phyloP scores from a whole-genome alignment of 805 yeast species.

The Priceomyces castillae region DNA sequence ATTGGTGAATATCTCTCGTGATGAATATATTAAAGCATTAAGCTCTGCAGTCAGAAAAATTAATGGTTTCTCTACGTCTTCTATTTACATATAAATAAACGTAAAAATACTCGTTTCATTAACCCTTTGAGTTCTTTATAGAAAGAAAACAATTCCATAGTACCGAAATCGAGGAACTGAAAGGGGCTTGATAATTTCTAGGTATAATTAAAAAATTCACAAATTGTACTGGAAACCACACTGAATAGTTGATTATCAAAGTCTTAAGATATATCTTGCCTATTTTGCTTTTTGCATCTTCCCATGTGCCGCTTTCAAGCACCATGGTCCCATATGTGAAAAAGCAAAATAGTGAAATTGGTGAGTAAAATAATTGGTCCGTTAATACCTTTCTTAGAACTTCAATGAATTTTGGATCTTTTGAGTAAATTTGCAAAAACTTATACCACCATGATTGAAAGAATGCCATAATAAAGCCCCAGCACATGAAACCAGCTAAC shows the following conservation, averaged over 20 bases:
- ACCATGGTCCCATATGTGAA: slow-evolving; percentile 81
- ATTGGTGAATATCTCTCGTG: slow-evolving; percentile 7
- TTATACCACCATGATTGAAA: slow-evolving; percentile 88
- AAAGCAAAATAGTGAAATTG: slow-evolving; percentile 75
- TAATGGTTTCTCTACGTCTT: slow-evolving; percentile 24
- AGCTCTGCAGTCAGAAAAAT: slow-evolving; percentile 20
- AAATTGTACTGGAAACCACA: slow-evolving; percentile 85
- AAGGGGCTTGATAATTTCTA: slow-evolving; percentile 79
- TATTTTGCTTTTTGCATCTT: slow-evolving; percentile 63
- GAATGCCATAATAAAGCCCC: slow-evolving; percentile 86
- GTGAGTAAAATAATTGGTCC: slow-evolving; percentile 89
- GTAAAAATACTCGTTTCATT: not conserved
- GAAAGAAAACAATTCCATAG: slow-evolving; percentile 94
- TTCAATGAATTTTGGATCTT: slow-evolving; percentile 79
- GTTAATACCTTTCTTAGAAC: slow-evolving; percentile 83
- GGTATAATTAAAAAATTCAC: slow-evolving; percentile 72
- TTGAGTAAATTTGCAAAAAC: slow-evolving; percentile 75
- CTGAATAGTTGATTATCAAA: slow-evolving; percentile 60
- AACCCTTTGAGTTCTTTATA: slow-evolving; percentile 53
- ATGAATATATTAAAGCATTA: slow-evolving; percentile 13
- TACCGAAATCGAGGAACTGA: slow-evolving; percentile 81
- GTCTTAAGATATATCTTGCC: slow-evolving; percentile 66
- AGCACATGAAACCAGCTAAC: slow-evolving; percentile 72
- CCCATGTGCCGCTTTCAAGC: slow-evolving; percentile 68
- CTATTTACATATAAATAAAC: slow-evolving; percentile 25